Evolutionary conservation across 331 rosid genomes (phyloP), one percentile per base, ranked within the genome.

Genomic region (Quercus tomentella): DNA sequence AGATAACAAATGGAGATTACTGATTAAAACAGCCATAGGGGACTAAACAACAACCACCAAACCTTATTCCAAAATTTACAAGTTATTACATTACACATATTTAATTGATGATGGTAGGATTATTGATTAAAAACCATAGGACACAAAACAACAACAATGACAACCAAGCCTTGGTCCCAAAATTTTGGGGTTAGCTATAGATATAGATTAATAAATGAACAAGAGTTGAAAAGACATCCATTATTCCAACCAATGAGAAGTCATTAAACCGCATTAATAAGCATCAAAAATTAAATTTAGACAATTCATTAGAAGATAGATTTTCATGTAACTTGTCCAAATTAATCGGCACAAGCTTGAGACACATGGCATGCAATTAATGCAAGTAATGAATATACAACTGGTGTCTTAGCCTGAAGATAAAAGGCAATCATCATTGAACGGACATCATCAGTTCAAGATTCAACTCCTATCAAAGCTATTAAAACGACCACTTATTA

Each of bases 31-130:
- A 49, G 31, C 55, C n/a, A 56, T 56, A 20, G 11, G 22, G 52
- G 70, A 82, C 60, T 35, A 17, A 71, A 22, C 26, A 67, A 54
- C 62, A 72, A 62, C 84, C 22, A 33, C 16, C 69, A 49, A 41
- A 41, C 45, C 45, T 41, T 41, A 8, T 41, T 41, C 45, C 45
- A 41, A 26, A 49, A 60, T 31, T 10, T 62, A 61, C 66, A 79
- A 51, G 41, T 18, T 33, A 61, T 28, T 20, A 58, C 62, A 45
- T 28, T 41, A 30, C 16, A 18, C 56, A 7, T 31, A 21, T 15
- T 22, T 52, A 25, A 20, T 26, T 79, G 31, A 72, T 30, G 20
- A 7, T 10, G 52, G 35, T 33, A 14, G 9, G 26, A 33, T 33
- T 35, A 67, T 23, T 18, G 52, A 31, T 33, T 21, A 33, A 33